These are phyloP conservation scores for Mikania micrantha DNA, from an alignment of 129 eudicot genomes.

Conservation along the genomic window DNA sequence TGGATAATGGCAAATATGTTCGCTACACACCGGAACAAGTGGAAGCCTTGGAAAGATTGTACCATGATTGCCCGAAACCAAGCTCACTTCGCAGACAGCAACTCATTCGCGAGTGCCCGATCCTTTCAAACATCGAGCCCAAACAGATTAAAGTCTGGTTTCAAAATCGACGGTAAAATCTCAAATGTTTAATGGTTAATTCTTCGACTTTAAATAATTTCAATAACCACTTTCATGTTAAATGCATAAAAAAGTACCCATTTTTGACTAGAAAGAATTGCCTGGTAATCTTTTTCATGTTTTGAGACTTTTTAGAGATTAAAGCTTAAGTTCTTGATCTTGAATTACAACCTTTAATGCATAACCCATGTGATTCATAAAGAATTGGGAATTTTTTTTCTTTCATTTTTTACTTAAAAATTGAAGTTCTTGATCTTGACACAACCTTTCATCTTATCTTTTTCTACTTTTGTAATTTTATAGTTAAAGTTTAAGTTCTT, in stretches of 20 bases:
- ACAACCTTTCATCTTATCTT: slow-evolving; percentile 2
- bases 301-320: background rate
- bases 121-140: slow-evolving; percentile 85
- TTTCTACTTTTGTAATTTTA: background rate
- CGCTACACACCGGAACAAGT: slow-evolving; percentile 94
- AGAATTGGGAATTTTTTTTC: slow-evolving; percentile 4
- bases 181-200: background rate
- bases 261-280: background rate
- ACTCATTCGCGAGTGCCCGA: slow-evolving; percentile 83
- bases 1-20: slow-evolving; percentile 80
- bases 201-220: background rate
- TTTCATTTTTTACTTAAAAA: background rate
- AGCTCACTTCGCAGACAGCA: slow-evolving; percentile 90
- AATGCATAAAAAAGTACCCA: background rate
- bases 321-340: slow-evolving; percentile 4
- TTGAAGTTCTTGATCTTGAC: background rate
- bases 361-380: background rate
- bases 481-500: background rate
- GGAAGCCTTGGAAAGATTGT: slow-evolving; percentile 83
- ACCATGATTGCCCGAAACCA: slow-evolving; percentile 89
- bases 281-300: slow-evolving; percentile 1
- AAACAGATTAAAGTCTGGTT: slow-evolving; percentile 99
- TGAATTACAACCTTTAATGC: background rate
- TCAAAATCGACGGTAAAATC: slow-evolving; percentile 68
- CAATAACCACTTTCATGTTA: background rate